Conservation (phyloP, 345 rosid genomes). For the Combretum micranthum region DNA sequence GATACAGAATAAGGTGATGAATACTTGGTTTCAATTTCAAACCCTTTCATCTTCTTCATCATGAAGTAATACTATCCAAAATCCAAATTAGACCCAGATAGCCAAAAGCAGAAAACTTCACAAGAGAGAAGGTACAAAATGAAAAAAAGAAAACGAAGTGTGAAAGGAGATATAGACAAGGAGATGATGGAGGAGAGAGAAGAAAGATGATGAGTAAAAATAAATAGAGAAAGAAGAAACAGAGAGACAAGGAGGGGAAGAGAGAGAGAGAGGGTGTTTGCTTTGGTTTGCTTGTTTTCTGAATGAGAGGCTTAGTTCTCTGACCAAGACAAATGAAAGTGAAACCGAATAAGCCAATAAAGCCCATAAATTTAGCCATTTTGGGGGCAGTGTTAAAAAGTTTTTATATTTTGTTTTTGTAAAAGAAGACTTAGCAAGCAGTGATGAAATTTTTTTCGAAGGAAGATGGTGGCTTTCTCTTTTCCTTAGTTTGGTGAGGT, state of each 20-base stretch:
- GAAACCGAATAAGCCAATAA: neutral
- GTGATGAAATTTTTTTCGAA: conserved; percentile 7
- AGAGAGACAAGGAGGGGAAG: conserved; percentile 1
- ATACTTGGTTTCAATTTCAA: conserved; percentile 3
- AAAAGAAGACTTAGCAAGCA: neutral
- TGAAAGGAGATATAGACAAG: conserved; percentile 1
- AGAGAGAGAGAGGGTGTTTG: conserved; percentile 2
- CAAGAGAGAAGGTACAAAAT: conserved; percentile 2
- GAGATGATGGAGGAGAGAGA: neutral
- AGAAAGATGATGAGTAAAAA: no score
- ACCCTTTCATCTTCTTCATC: conserved; percentile 18
- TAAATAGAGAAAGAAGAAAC: no score
- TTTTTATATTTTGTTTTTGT: neutral
- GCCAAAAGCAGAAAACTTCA: neutral
- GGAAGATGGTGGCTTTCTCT: neutral
- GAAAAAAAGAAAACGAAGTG: neutral
- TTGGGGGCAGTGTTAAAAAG: no score
- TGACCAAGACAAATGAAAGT: conserved; percentile 12
- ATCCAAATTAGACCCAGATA: neutral
- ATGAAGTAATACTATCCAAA: neutral
- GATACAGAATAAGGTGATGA: conserved; percentile 4
- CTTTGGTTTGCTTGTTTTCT: conserved; percentile 12
- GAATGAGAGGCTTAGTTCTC: conserved; percentile 7
- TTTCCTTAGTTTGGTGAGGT: neutral
- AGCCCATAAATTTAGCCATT: conserved; percentile 8